phyloP scores from a whole-genome alignment of 495 filamentous ascomycete species.

The Daldinia decipiens region DNA sequence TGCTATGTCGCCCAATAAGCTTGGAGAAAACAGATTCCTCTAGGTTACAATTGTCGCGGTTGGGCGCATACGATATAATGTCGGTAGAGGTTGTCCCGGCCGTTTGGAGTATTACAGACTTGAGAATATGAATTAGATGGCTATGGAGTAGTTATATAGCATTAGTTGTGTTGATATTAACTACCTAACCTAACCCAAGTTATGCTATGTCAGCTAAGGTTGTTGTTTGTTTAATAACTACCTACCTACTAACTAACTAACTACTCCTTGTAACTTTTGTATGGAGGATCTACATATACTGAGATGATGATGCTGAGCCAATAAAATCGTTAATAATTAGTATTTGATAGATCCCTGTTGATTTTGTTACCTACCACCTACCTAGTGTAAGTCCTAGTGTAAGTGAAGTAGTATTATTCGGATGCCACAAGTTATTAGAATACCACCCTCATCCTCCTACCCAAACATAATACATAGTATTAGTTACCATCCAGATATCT shows the following conservation, averaged over 20 bases:
- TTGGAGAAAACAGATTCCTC: slow-evolving; percentile 19
- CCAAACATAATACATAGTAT: background rate
- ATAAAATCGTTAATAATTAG: background rate
- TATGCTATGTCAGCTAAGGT: background rate
- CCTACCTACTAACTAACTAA: no score
- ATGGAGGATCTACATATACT: background rate
- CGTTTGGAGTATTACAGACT: background rate
- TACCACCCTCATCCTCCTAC: background rate
- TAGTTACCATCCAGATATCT: background rate
- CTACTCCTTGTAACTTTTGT: background rate
- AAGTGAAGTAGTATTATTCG: background rate
- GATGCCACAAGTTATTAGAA: background rate
- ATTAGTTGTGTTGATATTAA: background rate
- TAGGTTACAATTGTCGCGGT: slow-evolving; percentile 2
- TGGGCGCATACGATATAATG: background rate
- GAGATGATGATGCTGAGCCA: background rate
- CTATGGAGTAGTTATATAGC: background rate
- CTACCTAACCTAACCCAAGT: no score
- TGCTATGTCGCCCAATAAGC: slow-evolving; percentile 17
- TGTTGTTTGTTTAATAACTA: background rate
- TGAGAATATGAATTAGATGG: background rate
- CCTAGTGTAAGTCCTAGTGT: no score
- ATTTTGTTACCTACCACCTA: background rate
- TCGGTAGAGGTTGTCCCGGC: background rate
- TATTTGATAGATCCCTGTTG: background rate